Conservation (phyloP, 352 stramenopile genomes). For the Pythium biforme region DNA sequence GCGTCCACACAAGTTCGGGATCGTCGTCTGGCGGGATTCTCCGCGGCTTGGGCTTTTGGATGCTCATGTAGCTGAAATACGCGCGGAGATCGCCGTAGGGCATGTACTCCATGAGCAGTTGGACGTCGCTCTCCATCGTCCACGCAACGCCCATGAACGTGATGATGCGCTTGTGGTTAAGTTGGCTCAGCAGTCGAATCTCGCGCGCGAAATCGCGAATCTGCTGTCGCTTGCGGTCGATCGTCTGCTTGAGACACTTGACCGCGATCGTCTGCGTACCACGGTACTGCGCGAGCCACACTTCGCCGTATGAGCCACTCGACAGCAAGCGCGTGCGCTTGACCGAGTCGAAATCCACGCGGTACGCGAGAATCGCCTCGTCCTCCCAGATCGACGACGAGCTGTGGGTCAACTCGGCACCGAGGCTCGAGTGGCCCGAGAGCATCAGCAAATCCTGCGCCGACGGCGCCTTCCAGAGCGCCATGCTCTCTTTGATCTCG, state of each 20-base stretch:
- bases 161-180: slow-evolving; percentile 35
- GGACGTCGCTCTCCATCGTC: slow-evolving; percentile 36
- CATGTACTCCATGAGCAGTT: slow-evolving; percentile 38
- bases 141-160: slow-evolving; percentile 35
- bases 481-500: not conserved
- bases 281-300: slow-evolving; percentile 33
- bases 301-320: slow-evolving; percentile 28
- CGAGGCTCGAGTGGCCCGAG: slow-evolving; percentile 13
- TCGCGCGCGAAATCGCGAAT: slow-evolving; percentile 26
- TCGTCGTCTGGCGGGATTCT: not conserved
- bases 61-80: slow-evolving; percentile 23
- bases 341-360: slow-evolving; percentile 43
- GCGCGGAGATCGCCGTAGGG: slow-evolving; percentile 30
- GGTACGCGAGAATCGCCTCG: slow-evolving; percentile 46
- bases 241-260: slow-evolving; percentile 27
- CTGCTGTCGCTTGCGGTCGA: slow-evolving; percentile 10
- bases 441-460: slow-evolving; percentile 5
- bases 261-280: slow-evolving; percentile 25
- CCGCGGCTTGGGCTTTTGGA: slow-evolving; percentile 9
- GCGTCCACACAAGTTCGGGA: slow-evolving; percentile 11
- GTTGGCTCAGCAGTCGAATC: slow-evolving; percentile 20
- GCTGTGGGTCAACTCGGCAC: not conserved
- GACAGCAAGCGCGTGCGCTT: slow-evolving; percentile 22
- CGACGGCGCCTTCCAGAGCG: slow-evolving; percentile 10
- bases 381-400: slow-evolving; percentile 56